A percentile compares a stretch with the other conserved stretches of the same genome.
phyloP scores from a whole-genome alignment of 129 eudicot genomes.

The Centella asiatica region DNA sequence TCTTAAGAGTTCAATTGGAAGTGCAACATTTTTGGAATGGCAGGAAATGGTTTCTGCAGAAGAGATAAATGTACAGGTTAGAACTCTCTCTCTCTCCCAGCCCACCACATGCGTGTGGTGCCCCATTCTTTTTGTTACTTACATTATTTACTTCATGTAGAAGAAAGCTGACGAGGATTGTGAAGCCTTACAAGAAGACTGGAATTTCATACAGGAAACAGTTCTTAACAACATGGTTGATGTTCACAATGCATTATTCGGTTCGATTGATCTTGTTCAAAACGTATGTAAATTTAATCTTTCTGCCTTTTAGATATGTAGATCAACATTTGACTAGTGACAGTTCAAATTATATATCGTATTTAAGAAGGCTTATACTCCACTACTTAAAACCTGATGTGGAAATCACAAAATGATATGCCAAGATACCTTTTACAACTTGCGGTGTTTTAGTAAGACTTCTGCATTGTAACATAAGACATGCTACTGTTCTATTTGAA shows the following conservation, averaged over 20 bases:
- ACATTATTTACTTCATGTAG: constrained; percentile 16
- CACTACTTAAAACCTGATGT: too few species aligned
- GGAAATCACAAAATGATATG: too few species aligned
- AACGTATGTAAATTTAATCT: constrained; percentile 33
- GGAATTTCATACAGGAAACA: constrained; percentile 49
- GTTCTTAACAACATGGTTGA: constrained; percentile 47
- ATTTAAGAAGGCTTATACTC: too few species aligned
- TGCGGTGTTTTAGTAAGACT: too few species aligned
- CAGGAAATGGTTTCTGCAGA: constrained; percentile 58
- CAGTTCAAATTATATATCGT: too few species aligned
- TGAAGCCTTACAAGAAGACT: constrained; percentile 42
- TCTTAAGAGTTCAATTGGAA: constrained; percentile 36
- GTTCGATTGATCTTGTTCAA: constrained; percentile 61
- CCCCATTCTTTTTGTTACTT: constrained; percentile 5
- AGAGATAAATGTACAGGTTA: constrained; percentile 45
- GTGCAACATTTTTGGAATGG: constrained; percentile 72
- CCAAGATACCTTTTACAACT: too few species aligned
- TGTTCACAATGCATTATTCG: constrained; percentile 53
- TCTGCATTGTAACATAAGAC: too few species aligned
- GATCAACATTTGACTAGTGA: too few species aligned
- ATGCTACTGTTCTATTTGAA: not conserved
- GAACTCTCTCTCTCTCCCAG: not conserved
- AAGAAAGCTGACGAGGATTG: constrained; percentile 35
- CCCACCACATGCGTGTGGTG: too few species aligned
- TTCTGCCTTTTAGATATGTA: too few species aligned